Evolutionary conservation across 2,329 filamentous ascomycete genomes (phyloP).

Genomic region (Acarospora socialis): DNA sequence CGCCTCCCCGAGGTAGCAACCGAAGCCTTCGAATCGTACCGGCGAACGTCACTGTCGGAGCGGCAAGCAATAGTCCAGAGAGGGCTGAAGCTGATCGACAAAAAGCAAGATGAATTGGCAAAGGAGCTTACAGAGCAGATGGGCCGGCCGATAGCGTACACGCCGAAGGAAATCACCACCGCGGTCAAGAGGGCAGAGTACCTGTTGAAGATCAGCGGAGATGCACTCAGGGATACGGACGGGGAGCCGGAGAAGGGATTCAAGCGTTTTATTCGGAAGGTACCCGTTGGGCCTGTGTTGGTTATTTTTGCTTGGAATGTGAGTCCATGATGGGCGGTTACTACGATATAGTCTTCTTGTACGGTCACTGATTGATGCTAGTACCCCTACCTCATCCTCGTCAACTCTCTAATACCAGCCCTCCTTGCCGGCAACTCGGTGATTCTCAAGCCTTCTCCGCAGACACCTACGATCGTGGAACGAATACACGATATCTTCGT

Average conservation of each 20-base stretch:
- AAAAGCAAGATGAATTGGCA: conserved; percentile 65
- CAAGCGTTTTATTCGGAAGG: conserved; percentile 77
- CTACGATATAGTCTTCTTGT: conserved; percentile 2
- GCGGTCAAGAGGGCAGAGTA: conserved; percentile 77
- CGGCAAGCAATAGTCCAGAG: conserved; percentile 70
- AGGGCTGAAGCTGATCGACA: conserved; percentile 55
- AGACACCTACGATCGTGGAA: conserved; percentile 85
- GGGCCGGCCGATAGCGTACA: conserved; percentile 83
- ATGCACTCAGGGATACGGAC: conserved; percentile 63
- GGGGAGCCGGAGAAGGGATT: conserved; percentile 80
- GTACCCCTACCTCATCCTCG: conserved; percentile 89
- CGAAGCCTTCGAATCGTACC: conserved; percentile 62
- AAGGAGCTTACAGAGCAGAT: conserved; percentile 85
- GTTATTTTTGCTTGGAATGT: conserved; percentile 96
- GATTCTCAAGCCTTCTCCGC: conserved; percentile 86
- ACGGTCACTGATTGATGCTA: conserved; percentile 24
- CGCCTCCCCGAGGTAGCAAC: conserved; percentile 57
- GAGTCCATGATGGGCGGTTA: conserved; percentile 27
- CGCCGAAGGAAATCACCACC: conserved; percentile 68
- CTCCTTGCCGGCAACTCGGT: conserved; percentile 80
- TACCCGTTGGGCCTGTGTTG: conserved; percentile 74
- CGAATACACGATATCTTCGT: conserved; percentile 62
- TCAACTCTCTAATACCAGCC: conserved; percentile 89
- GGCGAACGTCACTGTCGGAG: conserved; percentile 57
- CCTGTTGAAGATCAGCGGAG: conserved; percentile 66